A percentile compares a stretch with the other conserved stretches of the same genome.
phyloP scores from a whole-genome alignment of 768 basidiomycete species.

The Lactarius tabidus region DNA sequence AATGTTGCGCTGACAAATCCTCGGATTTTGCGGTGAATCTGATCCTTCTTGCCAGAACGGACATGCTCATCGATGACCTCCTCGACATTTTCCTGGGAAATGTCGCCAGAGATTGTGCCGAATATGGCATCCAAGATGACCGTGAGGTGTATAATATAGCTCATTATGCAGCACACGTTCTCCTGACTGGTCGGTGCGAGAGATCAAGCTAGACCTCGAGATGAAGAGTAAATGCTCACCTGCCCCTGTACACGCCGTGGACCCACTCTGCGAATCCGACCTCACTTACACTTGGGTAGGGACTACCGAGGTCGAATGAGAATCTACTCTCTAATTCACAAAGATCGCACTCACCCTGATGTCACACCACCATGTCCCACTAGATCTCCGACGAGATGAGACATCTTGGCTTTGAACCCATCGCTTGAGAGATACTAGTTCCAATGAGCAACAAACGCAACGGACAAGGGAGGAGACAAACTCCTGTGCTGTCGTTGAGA shows the following conservation, averaged over 20 bases:
- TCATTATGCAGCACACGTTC: slow-evolving; percentile 6
- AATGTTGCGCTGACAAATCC: background rate
- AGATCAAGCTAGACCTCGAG: background rate
- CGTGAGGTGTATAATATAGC: slow-evolving; percentile 9
- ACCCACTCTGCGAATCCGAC: background rate
- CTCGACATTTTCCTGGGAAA: background rate
- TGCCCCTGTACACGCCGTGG: background rate
- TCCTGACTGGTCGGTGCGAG: background rate
- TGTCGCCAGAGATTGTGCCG: background rate
- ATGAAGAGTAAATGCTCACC: background rate
- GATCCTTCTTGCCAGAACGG: background rate
- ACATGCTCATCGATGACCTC: background rate
- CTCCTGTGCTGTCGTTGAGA: too few species aligned
- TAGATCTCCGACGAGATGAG: background rate
- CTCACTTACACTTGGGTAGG: background rate
- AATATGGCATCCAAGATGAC: background rate
- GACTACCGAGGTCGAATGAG: background rate
- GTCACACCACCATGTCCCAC: background rate
- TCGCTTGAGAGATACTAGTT: too few species aligned
- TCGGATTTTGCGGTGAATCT: background rate
- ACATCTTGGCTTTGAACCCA: too few species aligned
- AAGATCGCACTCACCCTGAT: background rate
- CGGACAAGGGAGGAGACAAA: background rate
- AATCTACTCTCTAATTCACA: background rate
- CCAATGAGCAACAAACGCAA: background rate